Conservation (phyloP, 768 basidiomycete species). For the Leccinum uliginosum region DNA sequence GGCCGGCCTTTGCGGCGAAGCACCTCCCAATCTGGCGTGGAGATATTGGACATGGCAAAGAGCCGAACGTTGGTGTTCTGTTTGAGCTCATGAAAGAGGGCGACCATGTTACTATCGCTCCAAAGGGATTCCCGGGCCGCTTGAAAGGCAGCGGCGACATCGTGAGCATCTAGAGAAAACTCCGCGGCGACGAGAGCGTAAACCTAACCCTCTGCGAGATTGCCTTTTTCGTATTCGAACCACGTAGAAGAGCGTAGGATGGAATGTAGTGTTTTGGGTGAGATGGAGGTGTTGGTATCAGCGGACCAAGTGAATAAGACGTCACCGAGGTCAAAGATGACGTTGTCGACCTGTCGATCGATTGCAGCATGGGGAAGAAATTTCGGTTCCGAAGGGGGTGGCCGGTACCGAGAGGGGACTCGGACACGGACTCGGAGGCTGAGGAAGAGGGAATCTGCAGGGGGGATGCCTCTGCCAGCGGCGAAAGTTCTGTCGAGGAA, state of each 20-base stretch:
- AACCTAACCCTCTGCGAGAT: slow-evolving; percentile 8
- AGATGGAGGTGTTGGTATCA: slow-evolving; percentile 10
- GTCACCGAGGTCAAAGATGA: slow-evolving; percentile 22
- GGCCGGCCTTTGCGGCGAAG: slow-evolving; percentile 10
- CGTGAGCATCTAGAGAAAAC: slow-evolving; percentile 15
- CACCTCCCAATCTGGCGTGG: slow-evolving; percentile 18
- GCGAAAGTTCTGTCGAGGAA: neutral
- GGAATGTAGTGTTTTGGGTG: slow-evolving; percentile 5
- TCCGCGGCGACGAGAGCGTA: slow-evolving; percentile 6
- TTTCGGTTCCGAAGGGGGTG: slow-evolving; percentile 3
- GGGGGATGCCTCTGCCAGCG: neutral
- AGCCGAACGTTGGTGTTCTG: slow-evolving; percentile 2
- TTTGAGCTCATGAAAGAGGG: slow-evolving; percentile 15
- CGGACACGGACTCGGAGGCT: neutral
- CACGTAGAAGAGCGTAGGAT: slow-evolving; percentile 16
- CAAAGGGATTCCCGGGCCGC: slow-evolving; percentile 8
- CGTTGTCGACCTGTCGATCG: slow-evolving; percentile 19
- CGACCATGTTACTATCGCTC: slow-evolving; percentile 11
- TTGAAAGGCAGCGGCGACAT: slow-evolving; percentile 9
- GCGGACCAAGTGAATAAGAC: slow-evolving; percentile 23
- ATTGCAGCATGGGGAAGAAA: neutral
- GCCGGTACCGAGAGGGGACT: slow-evolving; percentile 2
- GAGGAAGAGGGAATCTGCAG: neutral
- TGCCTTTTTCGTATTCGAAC: slow-evolving; percentile 24
- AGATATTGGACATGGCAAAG: slow-evolving; percentile 24